These are phyloP conservation scores for Lomentospora prolificans DNA, from an alignment of 2,329 filamentous ascomycete species.

Conservation along the genomic window DNA sequence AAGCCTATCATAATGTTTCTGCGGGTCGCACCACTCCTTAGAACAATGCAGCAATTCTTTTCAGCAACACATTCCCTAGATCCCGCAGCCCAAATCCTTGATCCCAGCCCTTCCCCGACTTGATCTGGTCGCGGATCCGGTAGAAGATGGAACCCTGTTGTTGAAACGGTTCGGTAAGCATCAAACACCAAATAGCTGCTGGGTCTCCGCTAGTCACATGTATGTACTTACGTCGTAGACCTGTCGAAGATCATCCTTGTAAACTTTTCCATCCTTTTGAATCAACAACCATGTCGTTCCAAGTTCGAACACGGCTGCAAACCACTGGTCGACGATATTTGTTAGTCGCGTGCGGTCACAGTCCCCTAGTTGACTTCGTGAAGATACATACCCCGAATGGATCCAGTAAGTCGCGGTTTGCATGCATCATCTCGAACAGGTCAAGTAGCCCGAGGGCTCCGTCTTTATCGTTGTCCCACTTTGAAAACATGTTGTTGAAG, in stretches of 20 bases:
- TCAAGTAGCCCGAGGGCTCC: slow-evolving; percentile 25
- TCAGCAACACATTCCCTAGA: background rate
- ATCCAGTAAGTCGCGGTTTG: slow-evolving; percentile 21
- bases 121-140: background rate
- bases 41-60: background rate
- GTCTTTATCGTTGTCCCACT: slow-evolving; percentile 31
- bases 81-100: slow-evolving; percentile 3
- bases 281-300: slow-evolving; percentile 37
- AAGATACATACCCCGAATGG: slow-evolving; percentile 17
- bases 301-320: slow-evolving; percentile 12
- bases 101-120: slow-evolving; percentile 2
- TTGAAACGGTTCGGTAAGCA: background rate
- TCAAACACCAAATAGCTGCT: background rate
- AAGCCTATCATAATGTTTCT: no score
- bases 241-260: slow-evolving; percentile 39
- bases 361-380: no score
- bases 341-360: background rate
- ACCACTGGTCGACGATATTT: background rate
- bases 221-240: slow-evolving; percentile 14
- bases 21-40: no score
- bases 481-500: slow-evolving; percentile 40
- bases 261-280: slow-evolving; percentile 44
- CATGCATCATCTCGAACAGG: slow-evolving; percentile 25
- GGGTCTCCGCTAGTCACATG: no score
- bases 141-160: slow-evolving; percentile 6